Conservation (phyloP, 2,329 filamentous ascomycete genomes). For the Graphilbum ipis-grandicollis region DNA sequence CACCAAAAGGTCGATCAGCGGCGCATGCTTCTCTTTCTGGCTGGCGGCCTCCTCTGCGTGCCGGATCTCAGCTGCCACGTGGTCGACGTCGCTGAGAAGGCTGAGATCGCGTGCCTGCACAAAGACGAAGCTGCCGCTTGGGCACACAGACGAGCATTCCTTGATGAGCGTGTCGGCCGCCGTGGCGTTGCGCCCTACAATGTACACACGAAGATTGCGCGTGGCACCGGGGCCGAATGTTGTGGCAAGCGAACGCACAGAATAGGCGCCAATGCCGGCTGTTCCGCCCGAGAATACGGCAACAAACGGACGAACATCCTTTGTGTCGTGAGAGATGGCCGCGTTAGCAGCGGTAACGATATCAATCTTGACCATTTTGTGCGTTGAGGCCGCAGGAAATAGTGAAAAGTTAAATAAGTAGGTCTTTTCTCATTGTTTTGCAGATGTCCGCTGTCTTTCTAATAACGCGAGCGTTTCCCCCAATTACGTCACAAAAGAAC, state of each 20-base stretch:
- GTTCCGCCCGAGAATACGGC: slow-evolving; percentile 10
- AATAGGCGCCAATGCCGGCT: slow-evolving; percentile 9
- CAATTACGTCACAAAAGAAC: too few species aligned
- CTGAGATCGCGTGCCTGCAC: slow-evolving; percentile 15
- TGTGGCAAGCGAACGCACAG: slow-evolving; percentile 6
- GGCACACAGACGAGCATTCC: slow-evolving; percentile 13
- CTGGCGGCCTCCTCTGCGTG: slow-evolving; percentile 10
- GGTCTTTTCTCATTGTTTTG: too few species aligned
- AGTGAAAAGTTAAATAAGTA: too few species aligned
- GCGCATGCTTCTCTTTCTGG: not conserved
- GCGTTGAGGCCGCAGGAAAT: too few species aligned
- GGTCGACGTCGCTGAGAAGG: slow-evolving; percentile 18
- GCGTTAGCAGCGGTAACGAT: slow-evolving; percentile 6
- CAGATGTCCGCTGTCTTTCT: too few species aligned
- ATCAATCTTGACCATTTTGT: slow-evolving; percentile 5
- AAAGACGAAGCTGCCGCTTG: slow-evolving; percentile 16
- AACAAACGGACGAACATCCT: slow-evolving; percentile 4
- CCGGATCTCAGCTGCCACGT: slow-evolving; percentile 13
- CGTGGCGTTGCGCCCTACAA: slow-evolving; percentile 12
- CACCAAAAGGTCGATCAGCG: slow-evolving; percentile 17
- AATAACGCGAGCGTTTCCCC: too few species aligned
- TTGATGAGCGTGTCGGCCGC: slow-evolving; percentile 12
- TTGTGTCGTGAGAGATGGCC: slow-evolving; percentile 2
- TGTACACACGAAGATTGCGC: slow-evolving; percentile 13
- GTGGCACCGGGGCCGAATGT: slow-evolving; percentile 1